These are phyloP conservation scores for Russula virescens DNA, from an alignment of 768 basidiomycete species.

Conservation along the genomic window DNA sequence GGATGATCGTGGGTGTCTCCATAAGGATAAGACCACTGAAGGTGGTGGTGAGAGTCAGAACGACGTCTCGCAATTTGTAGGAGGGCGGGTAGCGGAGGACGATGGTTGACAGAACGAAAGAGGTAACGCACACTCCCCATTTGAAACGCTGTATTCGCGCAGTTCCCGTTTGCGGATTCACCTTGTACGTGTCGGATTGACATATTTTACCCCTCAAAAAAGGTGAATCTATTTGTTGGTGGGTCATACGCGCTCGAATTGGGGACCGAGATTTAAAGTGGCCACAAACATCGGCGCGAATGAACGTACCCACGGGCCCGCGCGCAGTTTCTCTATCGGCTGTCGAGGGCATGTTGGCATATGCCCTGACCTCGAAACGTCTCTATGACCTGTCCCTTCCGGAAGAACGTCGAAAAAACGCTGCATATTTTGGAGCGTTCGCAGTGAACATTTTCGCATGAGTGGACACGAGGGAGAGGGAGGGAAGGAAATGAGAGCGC, in stretches of 20 bases:
- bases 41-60: no score
- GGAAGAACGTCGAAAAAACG: conserved; percentile 78
- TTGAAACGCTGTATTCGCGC: conserved; percentile 71
- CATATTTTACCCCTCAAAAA: conserved; percentile 87
- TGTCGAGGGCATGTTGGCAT: conserved; percentile 79
- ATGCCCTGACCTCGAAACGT: conserved; percentile 89
- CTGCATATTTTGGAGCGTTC: conserved; percentile 34
- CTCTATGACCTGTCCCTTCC: conserved; percentile 85
- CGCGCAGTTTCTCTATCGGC: conserved; percentile 71
- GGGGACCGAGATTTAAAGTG: no score
- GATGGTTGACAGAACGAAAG: not conserved
- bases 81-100: no score
- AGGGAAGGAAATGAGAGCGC: conserved; percentile 9
- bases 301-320: conserved; percentile 75
- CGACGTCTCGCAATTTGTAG: no score
- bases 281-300: not conserved
- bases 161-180: conserved; percentile 34
- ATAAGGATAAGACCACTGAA: conserved; percentile 78
- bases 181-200: conserved; percentile 53
- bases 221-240: conserved; percentile 63
- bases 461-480: no score
- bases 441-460: no score
- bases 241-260: no score
- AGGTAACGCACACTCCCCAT: conserved; percentile 82
- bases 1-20: conserved; percentile 66